Conservation (phyloP, 2,329 filamentous ascomycete genomes). For the Aureobasidium sp. region DNA sequence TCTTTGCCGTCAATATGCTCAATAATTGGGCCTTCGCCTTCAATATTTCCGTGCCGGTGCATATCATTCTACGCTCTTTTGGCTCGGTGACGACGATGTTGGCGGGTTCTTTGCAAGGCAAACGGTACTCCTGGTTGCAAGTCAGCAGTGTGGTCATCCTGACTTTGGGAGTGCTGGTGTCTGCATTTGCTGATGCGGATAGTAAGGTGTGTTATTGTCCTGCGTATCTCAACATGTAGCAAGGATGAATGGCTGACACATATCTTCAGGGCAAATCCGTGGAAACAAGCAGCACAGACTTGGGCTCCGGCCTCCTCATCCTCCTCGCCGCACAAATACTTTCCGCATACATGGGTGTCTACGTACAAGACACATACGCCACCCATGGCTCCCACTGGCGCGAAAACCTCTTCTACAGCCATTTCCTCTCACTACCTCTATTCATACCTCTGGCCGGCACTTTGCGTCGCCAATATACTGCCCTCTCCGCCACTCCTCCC, state of each 20-base stretch:
- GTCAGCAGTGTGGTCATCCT: constrained; percentile 74
- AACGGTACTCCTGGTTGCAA: constrained; percentile 73
- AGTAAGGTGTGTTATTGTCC: constrained; percentile 56
- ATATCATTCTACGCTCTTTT: constrained; percentile 92
- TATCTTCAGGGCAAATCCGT: constrained; percentile 19
- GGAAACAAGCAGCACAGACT: constrained; percentile 38
- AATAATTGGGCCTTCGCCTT: constrained; percentile 99
- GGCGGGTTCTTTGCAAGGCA: constrained; percentile 81
- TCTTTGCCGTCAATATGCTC: constrained; percentile 88
- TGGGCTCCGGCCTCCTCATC: constrained; percentile 67
- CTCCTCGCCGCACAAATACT: constrained; percentile 83
- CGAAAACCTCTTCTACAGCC: constrained; percentile 93
- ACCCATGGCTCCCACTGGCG: constrained; percentile 85
- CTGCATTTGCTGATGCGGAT: constrained; percentile 82
- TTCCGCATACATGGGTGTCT: constrained; percentile 90
- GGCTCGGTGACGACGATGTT: constrained; percentile 93
- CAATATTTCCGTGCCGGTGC: constrained; percentile 89
- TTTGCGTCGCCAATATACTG: constrained; percentile 57
- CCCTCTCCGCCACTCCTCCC: constrained; percentile 57
- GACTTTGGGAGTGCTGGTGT: constrained; percentile 77
- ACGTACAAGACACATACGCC: constrained; percentile 84
- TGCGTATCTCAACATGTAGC: too few species aligned
- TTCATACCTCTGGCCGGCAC: constrained; percentile 66
- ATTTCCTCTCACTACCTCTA: constrained; percentile 66
- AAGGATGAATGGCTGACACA: neutral